Percentiles rank a stretch among this genome's conserved stretches.
Evolutionary conservation across 73 alveolate species (phyloP).

Genomic region (Uronychia binucleata): DNA sequence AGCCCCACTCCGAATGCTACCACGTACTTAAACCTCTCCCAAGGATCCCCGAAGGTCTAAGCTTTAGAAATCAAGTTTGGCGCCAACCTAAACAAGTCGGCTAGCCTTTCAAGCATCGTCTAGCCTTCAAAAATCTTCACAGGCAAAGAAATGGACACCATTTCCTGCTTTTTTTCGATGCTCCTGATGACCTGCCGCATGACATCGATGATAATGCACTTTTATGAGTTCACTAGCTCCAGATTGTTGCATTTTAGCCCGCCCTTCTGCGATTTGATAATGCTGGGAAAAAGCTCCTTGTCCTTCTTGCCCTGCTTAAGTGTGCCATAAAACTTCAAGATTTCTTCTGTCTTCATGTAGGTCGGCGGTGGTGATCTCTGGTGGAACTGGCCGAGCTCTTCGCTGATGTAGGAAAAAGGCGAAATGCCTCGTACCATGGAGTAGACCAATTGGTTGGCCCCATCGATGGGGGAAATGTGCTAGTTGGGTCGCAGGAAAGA

Average conservation of each 20-base stretch:
- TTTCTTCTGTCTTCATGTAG: background rate
- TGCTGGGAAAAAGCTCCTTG: background rate
- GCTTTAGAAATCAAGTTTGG: slow-evolving; percentile 64
- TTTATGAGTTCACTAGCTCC: background rate
- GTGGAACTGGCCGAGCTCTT: background rate
- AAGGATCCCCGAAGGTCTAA: slow-evolving; percentile 40
- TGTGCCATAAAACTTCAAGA: background rate
- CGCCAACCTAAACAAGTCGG: slow-evolving; percentile 51
- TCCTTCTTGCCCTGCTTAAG: background rate
- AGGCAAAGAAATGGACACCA: slow-evolving; percentile 38
- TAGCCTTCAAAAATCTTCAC: slow-evolving; percentile 60
- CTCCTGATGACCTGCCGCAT: background rate
- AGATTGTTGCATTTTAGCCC: background rate
- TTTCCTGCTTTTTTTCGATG: background rate
- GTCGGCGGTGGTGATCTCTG: background rate
- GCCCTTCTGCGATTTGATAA: background rate
- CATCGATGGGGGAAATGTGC: background rate
- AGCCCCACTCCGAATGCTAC: slow-evolving; percentile 63
- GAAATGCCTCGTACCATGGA: background rate
- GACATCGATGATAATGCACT: background rate
- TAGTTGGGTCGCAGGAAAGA: background rate
- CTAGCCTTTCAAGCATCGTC: slow-evolving; percentile 43
- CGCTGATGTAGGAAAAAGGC: background rate
- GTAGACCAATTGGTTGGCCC: background rate
- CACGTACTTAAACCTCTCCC: slow-evolving; percentile 66